phyloP scores from a whole-genome alignment of 768 basidiomycete genomes.

The Postia placenta region DNA sequence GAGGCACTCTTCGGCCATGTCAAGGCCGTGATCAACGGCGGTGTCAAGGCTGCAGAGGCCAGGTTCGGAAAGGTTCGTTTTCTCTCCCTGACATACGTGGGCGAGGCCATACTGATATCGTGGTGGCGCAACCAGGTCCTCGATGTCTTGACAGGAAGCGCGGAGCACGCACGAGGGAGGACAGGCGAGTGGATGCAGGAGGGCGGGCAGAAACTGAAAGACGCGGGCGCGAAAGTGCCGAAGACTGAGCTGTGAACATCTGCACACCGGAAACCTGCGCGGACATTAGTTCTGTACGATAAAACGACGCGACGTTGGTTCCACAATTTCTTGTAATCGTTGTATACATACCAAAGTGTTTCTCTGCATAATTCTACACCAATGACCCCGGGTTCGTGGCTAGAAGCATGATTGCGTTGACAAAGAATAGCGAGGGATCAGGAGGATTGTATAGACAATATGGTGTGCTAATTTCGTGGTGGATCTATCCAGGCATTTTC shows the following conservation, averaged over 20 bases:
- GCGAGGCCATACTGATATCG: background rate
- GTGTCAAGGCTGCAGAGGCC: constrained; percentile 73
- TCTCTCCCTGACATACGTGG: background rate
- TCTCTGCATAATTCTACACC: no score
- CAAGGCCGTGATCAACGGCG: constrained; percentile 57
- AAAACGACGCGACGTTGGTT: no score
- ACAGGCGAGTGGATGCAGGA: constrained; percentile 18
- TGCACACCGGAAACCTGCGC: no score
- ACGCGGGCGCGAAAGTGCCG: constrained; percentile 14
- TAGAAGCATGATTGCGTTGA: no score
- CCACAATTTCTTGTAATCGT: no score
- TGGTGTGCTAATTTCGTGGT: no score
- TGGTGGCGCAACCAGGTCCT: constrained; percentile 16
- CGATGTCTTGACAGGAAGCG: constrained; percentile 37
- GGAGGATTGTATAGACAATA: no score
- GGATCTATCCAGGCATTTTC: no score
- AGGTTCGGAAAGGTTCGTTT: constrained; percentile 46
- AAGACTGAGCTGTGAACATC: constrained; percentile 5
- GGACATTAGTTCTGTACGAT: no score
- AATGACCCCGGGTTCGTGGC: no score
- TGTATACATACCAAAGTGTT: no score
- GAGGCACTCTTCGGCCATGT: constrained; percentile 56
- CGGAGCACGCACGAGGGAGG: constrained; percentile 25
- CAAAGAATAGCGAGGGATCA: no score
- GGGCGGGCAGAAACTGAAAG: constrained; percentile 22